These are phyloP conservation scores for Claviceps cyperi DNA, from an alignment of 2,329 filamentous ascomycete species.

Conservation along the genomic window DNA sequence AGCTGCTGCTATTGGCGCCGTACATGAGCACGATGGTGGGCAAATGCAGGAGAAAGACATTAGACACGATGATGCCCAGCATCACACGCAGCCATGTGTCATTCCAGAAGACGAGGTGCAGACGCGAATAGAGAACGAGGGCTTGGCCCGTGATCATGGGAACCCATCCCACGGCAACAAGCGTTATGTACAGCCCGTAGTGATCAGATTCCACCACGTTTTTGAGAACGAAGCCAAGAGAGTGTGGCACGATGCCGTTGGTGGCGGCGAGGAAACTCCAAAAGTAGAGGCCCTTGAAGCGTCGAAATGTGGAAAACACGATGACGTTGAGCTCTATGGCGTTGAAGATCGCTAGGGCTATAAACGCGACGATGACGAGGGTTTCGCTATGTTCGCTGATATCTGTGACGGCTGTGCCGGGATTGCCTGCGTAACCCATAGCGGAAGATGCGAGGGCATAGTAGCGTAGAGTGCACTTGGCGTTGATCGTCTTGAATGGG, in stretches of 20 bases:
- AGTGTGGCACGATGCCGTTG: constrained; percentile 19
- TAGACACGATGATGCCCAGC: constrained; percentile 40
- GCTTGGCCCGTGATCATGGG: constrained; percentile 45
- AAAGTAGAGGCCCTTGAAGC: constrained; percentile 20
- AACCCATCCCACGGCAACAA: constrained; percentile 14
- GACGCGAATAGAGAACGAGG: constrained; percentile 45
- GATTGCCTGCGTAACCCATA: constrained; percentile 6
- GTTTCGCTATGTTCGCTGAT: not conserved
- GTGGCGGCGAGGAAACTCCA: constrained; percentile 22
- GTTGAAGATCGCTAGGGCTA: constrained; percentile 14
- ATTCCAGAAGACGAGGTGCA: constrained; percentile 43
- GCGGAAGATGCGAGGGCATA: not conserved
- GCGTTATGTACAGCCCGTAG: constrained; percentile 8
- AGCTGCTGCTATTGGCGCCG: constrained; percentile 25
- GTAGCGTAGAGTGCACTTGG: not conserved
- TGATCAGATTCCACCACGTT: constrained; percentile 11
- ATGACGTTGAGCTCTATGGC: constrained; percentile 17
- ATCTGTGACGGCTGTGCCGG: not conserved
- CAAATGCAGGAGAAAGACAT: constrained; percentile 37
- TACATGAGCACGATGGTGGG: constrained; percentile 42
- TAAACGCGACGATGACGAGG: constrained; percentile 1
- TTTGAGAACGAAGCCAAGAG: constrained; percentile 32
- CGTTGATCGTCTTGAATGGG: not conserved
- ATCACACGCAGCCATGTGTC: constrained; percentile 30
- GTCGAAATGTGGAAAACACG: constrained; percentile 18